Conservation (phyloP, 2,329 filamentous ascomycete species). For the Leptographium flavum region DNA sequence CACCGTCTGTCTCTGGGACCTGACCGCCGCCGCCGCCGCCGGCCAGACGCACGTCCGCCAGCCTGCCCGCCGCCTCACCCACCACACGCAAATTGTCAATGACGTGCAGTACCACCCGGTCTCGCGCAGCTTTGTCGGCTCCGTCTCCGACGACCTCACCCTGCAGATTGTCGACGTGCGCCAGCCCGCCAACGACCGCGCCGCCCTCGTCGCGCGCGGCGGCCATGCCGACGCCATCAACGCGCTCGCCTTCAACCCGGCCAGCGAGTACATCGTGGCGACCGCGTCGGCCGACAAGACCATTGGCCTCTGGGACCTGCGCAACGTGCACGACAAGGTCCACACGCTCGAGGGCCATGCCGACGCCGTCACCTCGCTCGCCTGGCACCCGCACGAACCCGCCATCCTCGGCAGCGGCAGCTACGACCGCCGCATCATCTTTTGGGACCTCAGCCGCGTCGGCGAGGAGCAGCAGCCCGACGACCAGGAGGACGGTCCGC, state of each 20-base stretch:
- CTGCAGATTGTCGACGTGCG: constrained; percentile 87
- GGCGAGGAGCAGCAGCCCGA: constrained; percentile 93
- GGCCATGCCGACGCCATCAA: constrained; percentile 92
- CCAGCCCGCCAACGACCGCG: constrained; percentile 46
- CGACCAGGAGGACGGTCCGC: constrained; percentile 86
- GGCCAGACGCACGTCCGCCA: constrained; percentile 18
- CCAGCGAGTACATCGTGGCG: constrained; percentile 76
- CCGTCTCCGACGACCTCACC: constrained; percentile 88
- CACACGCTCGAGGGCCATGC: constrained; percentile 81
- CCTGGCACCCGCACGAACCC: constrained; percentile 88
- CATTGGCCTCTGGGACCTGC: constrained; percentile 87
- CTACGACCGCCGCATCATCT: constrained; percentile 85
- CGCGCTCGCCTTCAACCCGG: constrained; percentile 86
- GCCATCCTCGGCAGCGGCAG: constrained; percentile 81
- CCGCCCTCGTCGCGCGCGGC: constrained; percentile 52
- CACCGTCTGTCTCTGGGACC: constrained; percentile 86
- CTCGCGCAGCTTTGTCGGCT: constrained; percentile 73
- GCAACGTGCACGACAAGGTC: constrained; percentile 78
- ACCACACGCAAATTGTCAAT: constrained; percentile 86
- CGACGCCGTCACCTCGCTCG: constrained; percentile 78
- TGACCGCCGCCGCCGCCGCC: constrained; percentile 45
- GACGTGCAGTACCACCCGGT: constrained; percentile 92
- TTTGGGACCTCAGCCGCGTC: constrained; percentile 88
- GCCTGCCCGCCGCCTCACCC: constrained; percentile 63
- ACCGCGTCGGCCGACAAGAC: constrained; percentile 94